These are phyloP conservation scores for Phytomonas serpens DNA, from an alignment of 208 protist genomes.

Conservation along the genomic window DNA sequence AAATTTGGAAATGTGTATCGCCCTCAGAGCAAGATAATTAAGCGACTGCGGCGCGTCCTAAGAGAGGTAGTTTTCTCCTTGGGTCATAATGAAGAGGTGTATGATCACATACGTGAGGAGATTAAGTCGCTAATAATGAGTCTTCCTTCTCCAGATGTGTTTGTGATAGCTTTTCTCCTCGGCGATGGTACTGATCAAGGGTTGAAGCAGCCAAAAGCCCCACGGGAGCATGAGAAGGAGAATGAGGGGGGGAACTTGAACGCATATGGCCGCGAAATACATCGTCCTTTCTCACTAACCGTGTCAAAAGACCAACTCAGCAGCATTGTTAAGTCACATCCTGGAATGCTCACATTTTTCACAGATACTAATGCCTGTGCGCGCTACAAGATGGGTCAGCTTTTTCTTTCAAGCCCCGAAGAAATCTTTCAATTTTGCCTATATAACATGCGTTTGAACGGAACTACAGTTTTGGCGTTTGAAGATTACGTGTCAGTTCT, in stretches of 20 bases:
- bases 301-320: conserved; percentile 46
- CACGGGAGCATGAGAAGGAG: background rate
- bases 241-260: background rate
- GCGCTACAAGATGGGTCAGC: conserved; percentile 22
- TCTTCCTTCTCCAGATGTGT: background rate
- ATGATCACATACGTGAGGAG: background rate
- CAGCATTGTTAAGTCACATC: conserved; percentile 35
- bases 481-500: conserved; percentile 57
- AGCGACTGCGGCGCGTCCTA: background rate
- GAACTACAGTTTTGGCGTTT: conserved; percentile 22
- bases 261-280: background rate
- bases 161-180: background rate
- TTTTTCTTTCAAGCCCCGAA: conserved; percentile 30
- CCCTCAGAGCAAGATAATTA: conserved; percentile 1
- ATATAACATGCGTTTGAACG: conserved; percentile 74
- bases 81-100: background rate
- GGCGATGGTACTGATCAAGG: background rate
- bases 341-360: conserved; percentile 16
- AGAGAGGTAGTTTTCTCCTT: background rate
- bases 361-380: conserved; percentile 34
- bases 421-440: conserved; percentile 40
- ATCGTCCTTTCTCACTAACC: conserved; percentile 1
- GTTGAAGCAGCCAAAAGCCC: background rate
- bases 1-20: conserved; percentile 31
- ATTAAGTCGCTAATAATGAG: background rate